Evolutionary conservation across 140 eudicot genomes (phyloP), one percentile per base, ranked within the genome.

Genomic region (Ambrosia hybrid): DNA sequence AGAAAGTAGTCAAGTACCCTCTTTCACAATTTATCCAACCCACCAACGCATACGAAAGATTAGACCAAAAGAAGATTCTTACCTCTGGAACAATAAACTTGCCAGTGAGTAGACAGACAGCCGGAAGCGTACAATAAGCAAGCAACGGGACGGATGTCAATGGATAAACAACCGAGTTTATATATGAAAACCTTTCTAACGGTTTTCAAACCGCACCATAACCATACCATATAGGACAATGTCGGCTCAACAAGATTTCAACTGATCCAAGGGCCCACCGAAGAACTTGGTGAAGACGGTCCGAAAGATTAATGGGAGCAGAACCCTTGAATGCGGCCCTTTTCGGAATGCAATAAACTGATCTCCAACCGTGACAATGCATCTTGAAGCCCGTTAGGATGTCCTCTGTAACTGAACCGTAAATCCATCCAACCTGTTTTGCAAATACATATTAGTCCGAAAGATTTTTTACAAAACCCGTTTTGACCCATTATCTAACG

Each of bases 221-320:
- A 0, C 96, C 98, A 26, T 92, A 92, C 96, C 98, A 92, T 33
- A 92, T 89, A 3, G 96, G 96, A 73, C 98, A 92, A 64, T 92
- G 98, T 56, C 81, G 80, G 74, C 95, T 92, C 82, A 92, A 72
- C 46, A 92, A 75, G 55, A 92, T 92, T 73, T 89, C 98, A 48
- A 92, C 96, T 0, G 95, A 92, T 52, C 98, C 98, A 67, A 92
- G 87, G 73, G 98, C 98, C 97, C 98, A 92, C 70, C 98, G 79
- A 74, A 89, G 96, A 68, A 92, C 98, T 78, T 92, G 98, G 84
- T 92, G 96, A 67, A 92, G 86, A 83, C 98, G 98, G 76, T 92
- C 96, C 3, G 96, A 89, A 73, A 92, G 92, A 87, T 92, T 92
- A 48, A 92, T 92, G n/a, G n/a, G n/a, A n/a, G n/a, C n/a, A n/a